Evolutionary conservation across 2,329 filamentous ascomycete genomes (phyloP).

Genomic region (Penicillium sp.): DNA sequence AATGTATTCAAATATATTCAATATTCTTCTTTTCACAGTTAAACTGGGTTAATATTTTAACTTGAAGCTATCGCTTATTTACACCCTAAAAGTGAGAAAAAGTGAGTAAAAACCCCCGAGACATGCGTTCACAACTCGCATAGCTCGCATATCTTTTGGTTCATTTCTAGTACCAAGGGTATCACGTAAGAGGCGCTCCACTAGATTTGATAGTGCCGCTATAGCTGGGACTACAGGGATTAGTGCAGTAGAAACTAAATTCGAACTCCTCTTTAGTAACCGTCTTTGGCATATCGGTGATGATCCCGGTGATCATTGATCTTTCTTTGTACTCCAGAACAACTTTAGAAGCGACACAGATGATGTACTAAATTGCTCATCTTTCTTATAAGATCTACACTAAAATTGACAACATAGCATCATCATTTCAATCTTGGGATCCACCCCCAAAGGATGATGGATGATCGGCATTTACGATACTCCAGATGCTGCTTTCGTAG

Average conservation of each 20-base stretch:
- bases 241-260: not conserved
- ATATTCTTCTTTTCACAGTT: not conserved
- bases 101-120: not conserved
- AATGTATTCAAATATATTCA: no score
- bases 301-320: conserved; percentile 2
- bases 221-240: not conserved
- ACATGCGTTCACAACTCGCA: not conserved
- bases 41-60: not conserved
- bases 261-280: not conserved
- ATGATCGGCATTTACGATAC: conserved; percentile 17
- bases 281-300: not conserved
- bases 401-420: not conserved
- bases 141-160: not conserved
- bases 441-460: conserved; percentile 16
- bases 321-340: not conserved
- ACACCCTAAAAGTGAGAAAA: not conserved
- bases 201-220: conserved; percentile 3
- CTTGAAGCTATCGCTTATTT: not conserved
- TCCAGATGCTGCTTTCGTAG: conserved; percentile 5
- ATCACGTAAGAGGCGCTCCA: conserved; percentile 23
- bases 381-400: not conserved
- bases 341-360: not conserved
- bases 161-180: not conserved
- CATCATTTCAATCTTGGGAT: not conserved
- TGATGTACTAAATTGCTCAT: not conserved